Evolutionary conservation across 306 rosid species (phyloP), one percentile per base, ranked within the genome.

Genomic region (Datisca glomerata): DNA sequence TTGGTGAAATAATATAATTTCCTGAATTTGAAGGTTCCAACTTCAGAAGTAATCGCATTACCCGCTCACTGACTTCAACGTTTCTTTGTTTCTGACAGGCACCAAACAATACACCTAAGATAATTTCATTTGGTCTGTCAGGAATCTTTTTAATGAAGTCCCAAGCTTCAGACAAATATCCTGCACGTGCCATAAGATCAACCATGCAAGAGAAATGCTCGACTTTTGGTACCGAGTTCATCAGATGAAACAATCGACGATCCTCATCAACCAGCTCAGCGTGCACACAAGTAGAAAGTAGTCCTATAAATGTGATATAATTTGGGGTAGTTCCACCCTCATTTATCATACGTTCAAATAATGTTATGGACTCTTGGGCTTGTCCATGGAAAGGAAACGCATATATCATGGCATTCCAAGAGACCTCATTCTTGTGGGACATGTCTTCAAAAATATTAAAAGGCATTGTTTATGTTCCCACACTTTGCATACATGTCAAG

Each of bases 191-290:
- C 60, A 87, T 49, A 57, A 87, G 94, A 52, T 87, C 94, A 42
- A 83, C 85, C 85, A 79, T 74, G 71, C 94, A 87, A 63, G 97
- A 83, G 66, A 73, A 76, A 35, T 87, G 97, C 76, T 87, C 97
- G n/a, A 87, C 57, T 70, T 77, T 83, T 0, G 97, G 93, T 17
- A 80, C 64, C 60, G 76, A 54, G 48, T 74, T 58, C 94, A 87
- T 79, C 74, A 60, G 56, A 55, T 76, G 56, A 64, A 87, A 87
- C 41, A 83, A 67, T 49, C 55, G 56, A 45, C 69, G 70, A 14
- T 93, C 94, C 41, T 83, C 82, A 17, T 63, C 66, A 8, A 87
- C 80, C 38, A 87, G 52, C 50, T 89, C 97, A 31, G 35, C 93
- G 58, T 87, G 97, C 17, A 87, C 94, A 37, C 97, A 87, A 6